Conservation (phyloP, 2,329 filamentous ascomycete genomes). For the Pseudogymnoascus sp. region DNA sequence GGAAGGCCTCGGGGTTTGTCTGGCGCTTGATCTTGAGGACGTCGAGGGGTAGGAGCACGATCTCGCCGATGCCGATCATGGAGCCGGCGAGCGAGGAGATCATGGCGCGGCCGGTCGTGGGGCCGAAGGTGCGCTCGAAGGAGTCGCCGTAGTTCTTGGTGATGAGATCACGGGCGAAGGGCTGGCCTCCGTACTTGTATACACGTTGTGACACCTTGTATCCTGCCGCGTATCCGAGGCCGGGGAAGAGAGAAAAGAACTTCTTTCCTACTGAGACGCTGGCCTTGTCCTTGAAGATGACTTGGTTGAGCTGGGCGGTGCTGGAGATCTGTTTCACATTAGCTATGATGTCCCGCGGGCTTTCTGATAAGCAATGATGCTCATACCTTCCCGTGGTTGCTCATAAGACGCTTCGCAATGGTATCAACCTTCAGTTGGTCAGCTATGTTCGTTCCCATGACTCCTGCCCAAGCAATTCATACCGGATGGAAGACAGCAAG, state of each 20-base stretch:
- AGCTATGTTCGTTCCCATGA: conserved; percentile 16
- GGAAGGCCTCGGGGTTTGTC: conserved; percentile 97
- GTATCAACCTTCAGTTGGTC: conserved; percentile 70
- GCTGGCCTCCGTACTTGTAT: conserved; percentile 98
- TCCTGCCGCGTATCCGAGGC: conserved; percentile 91
- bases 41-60: conserved; percentile 87
- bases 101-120: conserved; percentile 95
- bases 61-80: conserved; percentile 94
- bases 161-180: conserved; percentile 86
- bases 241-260: conserved; percentile 93
- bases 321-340: conserved; percentile 42
- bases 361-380: conserved; percentile 1
- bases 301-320: conserved; percentile 65
- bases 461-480: conserved; percentile 27
- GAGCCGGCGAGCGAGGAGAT: conserved; percentile 95
- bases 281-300: conserved; percentile 91
- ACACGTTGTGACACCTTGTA: conserved; percentile 96
- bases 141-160: conserved; percentile 67
- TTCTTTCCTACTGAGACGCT: conserved; percentile 61
- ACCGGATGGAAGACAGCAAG: conserved; percentile 88
- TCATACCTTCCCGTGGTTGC: conserved; percentile 73
- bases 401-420: conserved; percentile 98
- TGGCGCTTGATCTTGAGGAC: conserved; percentile 99
- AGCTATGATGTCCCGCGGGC: conserved; percentile 20
- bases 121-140: conserved; percentile 87